A percentile compares a stretch with the other conserved stretches of the same genome.
phyloP scores from a whole-genome alignment of 139 green algal species.

The Picochlorum sp. region DNA sequence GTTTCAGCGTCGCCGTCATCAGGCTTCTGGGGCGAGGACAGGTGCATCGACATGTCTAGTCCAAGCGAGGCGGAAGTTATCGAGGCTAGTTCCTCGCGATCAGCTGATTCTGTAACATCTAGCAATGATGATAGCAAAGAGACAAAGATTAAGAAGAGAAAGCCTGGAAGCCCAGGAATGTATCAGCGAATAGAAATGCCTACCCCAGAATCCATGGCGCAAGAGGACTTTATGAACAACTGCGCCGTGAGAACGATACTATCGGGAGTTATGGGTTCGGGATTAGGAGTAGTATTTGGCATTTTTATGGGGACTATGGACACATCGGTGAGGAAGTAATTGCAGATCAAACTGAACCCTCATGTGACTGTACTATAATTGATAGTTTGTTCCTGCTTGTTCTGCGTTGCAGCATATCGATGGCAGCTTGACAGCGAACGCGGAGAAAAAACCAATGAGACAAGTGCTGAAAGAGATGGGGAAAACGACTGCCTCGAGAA shows the following conservation, averaged over 20 bases:
- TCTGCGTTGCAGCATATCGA: conserved; percentile 12
- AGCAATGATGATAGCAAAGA: no score
- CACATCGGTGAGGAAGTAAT: conserved; percentile 14
- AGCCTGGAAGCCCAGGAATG: conserved; percentile 1
- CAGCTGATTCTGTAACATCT: no score
- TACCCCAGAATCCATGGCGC: conserved; percentile 42
- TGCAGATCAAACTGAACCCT: not conserved
- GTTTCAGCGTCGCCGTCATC: no score
- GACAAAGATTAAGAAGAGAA: not conserved
- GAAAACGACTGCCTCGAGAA: conserved; percentile 20
- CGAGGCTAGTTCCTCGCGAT: no score
- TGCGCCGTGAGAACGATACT: conserved; percentile 71
- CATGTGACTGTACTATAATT: not conserved
- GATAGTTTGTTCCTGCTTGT: no score
- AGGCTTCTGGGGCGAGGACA: no score
- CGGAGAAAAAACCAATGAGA: conserved; percentile 30
- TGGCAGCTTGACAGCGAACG: conserved; percentile 7
- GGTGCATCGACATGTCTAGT: no score
- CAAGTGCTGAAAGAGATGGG: conserved; percentile 31
- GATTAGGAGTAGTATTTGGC: conserved; percentile 69
- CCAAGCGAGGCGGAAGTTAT: no score
- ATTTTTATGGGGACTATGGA: conserved; percentile 78
- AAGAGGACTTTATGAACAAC: conserved; percentile 89
- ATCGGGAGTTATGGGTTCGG: conserved; percentile 58
- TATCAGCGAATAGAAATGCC: conserved; percentile 44